Evolutionary conservation across 2,329 filamentous ascomycete genomes (phyloP).

Genomic region (Pseudogymnoascus sp.): DNA sequence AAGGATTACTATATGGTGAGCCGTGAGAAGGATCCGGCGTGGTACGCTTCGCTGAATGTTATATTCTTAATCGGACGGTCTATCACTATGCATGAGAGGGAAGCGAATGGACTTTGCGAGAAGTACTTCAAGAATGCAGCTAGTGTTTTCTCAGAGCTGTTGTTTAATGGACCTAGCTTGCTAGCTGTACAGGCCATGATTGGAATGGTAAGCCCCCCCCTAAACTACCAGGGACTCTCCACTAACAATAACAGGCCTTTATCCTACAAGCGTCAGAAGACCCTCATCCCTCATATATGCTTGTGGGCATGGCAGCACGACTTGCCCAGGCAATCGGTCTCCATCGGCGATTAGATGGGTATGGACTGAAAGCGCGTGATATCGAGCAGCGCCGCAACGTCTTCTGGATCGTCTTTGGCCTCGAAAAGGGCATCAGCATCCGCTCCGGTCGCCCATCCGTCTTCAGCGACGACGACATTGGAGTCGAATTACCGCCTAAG

Average conservation of each 20-base stretch:
- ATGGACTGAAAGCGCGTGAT: constrained; percentile 13
- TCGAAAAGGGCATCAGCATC: constrained; percentile 17
- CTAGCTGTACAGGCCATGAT: constrained; percentile 21
- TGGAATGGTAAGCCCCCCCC: constrained; percentile 13
- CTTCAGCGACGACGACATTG: constrained; percentile 22
- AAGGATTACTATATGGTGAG: constrained; percentile 5
- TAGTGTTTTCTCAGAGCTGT: constrained; percentile 18
- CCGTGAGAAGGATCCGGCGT: constrained; percentile 12
- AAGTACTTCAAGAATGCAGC: constrained; percentile 20
- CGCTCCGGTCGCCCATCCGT: constrained; percentile 19
- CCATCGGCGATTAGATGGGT: constrained; percentile 16
- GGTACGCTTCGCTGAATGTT: constrained; percentile 22
- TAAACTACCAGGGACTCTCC: not conserved
- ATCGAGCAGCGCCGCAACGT: constrained; percentile 20
- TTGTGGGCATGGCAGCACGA: constrained; percentile 15
- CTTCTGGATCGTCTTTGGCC: constrained; percentile 20
- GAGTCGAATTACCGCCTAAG: constrained; percentile 18
- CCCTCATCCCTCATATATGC: constrained; percentile 16
- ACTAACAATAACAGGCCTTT: constrained; percentile 6
- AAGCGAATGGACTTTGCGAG: not conserved
- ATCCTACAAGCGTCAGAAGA: constrained; percentile 11
- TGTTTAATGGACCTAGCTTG: constrained; percentile 17
- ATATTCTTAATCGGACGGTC: constrained; percentile 13
- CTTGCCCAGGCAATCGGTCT: constrained; percentile 19
- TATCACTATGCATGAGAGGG: not conserved